A percentile compares a stretch with the other conserved stretches of the same genome.
These are phyloP conservation scores for Boletus insuetus DNA, from an alignment of 768 basidiomycete species.

Conservation along the genomic window DNA sequence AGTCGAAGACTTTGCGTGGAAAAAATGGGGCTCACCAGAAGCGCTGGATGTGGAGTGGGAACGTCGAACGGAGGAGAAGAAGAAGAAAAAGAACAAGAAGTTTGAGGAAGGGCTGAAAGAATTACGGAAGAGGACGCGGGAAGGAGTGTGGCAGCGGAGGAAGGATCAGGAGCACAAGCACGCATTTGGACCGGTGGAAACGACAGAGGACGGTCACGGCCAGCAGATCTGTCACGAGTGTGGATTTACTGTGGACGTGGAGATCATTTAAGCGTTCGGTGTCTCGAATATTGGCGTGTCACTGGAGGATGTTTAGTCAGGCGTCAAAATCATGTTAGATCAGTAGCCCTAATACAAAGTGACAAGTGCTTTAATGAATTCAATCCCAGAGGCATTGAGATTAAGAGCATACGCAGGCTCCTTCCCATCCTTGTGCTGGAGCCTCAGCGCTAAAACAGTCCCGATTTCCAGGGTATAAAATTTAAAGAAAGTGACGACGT, in stretches of 20 bases:
- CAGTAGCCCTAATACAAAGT: too few relatives aligned
- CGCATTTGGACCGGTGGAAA: constrained; percentile 63
- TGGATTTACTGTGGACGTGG: constrained; percentile 89
- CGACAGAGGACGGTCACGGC: constrained; percentile 49
- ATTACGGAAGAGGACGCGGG: constrained; percentile 78
- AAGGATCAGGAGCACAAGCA: constrained; percentile 90
- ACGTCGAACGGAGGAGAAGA: constrained; percentile 74
- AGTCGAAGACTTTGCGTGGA: constrained; percentile 95
- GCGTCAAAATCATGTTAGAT: too few relatives aligned
- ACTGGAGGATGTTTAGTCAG: too few relatives aligned
- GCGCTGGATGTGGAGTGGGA: constrained; percentile 88
- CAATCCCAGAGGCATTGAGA: too few relatives aligned
- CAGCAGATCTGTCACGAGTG: constrained; percentile 84
- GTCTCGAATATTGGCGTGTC: too few relatives aligned
- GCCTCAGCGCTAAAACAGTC: too few relatives aligned
- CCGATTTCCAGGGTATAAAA: too few relatives aligned
- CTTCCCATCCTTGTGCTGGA: too few relatives aligned
- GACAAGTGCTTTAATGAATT: too few relatives aligned
- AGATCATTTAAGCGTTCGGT: constrained; percentile 78
- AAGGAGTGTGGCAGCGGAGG: constrained; percentile 85
- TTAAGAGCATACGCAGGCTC: too few relatives aligned
- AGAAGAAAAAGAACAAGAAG: constrained; percentile 88
- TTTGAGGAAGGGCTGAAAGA: constrained; percentile 90
- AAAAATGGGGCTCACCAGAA: constrained; percentile 96
- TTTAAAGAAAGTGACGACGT: too few relatives aligned